These are phyloP conservation scores for Zizania palustris DNA, from an alignment of 202 grass and related monocot genomes.

Conservation along the genomic window DNA sequence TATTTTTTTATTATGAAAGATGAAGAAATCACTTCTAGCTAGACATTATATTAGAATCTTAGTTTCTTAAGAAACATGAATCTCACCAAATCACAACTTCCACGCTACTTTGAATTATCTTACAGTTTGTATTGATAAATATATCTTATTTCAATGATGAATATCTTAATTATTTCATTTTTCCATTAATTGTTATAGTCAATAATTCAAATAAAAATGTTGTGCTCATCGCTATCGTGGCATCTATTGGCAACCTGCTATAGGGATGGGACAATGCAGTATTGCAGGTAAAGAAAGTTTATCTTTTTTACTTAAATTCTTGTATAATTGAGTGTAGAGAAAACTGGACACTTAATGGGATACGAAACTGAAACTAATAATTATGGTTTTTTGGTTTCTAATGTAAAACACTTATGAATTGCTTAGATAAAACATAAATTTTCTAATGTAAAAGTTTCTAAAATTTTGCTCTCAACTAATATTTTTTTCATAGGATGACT, in stretches of 20 bases:
- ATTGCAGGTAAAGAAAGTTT: slow-evolving; percentile 35
- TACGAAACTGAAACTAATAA: too few species aligned
- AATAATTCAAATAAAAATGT: not conserved
- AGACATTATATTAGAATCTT: too few species aligned
- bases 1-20: too few species aligned
- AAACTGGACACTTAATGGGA: not conserved
- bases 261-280: slow-evolving; percentile 45
- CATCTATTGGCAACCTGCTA: slow-evolving; percentile 35
- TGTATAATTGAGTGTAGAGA: not conserved
- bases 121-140: too few species aligned
- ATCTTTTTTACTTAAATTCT: not conserved
- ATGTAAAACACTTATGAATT: not conserved
- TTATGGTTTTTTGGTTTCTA: too few species aligned
- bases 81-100: too few species aligned
- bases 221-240: not conserved
- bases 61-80: too few species aligned
- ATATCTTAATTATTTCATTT: not conserved
- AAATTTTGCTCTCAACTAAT: too few species aligned
- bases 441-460: too few species aligned
- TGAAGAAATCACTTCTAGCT: too few species aligned
- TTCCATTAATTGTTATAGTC: not conserved
- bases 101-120: too few species aligned
- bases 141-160: not conserved
- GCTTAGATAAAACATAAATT: not conserved
- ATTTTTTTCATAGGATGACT: too few species aligned